Base-by-base conservation (phyloP, 345 rosid genomes). In the Nasturtium officinale region DNA sequence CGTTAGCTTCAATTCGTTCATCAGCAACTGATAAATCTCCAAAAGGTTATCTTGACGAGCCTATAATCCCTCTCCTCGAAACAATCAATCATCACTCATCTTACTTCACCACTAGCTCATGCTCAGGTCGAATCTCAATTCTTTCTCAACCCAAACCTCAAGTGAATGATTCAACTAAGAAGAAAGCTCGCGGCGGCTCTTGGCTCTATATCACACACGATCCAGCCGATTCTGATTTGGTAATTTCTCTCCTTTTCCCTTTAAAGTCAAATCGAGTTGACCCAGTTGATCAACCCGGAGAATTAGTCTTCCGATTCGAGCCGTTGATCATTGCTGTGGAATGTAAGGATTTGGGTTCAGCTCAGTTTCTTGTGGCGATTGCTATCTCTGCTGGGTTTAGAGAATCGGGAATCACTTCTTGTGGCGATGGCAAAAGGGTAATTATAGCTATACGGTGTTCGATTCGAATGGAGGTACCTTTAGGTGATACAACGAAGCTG, bases 41-140 rank as follows among this genome's bases (percentile, higher is more conserved):
- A 0, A 91, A 93, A 74, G 97, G 97, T 32, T 65, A 82, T 21
- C 57, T 91, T 18, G 98, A 93, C 75, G 75, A 85, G 2, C 91
- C 92, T 21, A 89, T 93, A 46, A 54, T 93, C 42, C 92, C 96
- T 40, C 92, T 93, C 50, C 85, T 93, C 77, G 60, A 82, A 77
- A 69, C 81, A 73, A 68, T 93, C 79, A 90, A 91, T 80, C 54
- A 76, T 60, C 97, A 91, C 80, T 89, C 85, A 25, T 81, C 83
- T 7, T 93, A 82, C 87, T 93, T 83, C 89, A 93, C 97, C 65
- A 94, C 97, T 59, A 89, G 97, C 67, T 91, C 97, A 25, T 94
- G 97, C 85, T 91, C 96, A 69, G 98, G 96, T 59, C 96, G 97
- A 23, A 82, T 94, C 82, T 94, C 97, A 11, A 85, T 94, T 75